Evolutionary conservation across 257 asterid genomes (phyloP).

Genomic region (Linderniella brevidens): DNA sequence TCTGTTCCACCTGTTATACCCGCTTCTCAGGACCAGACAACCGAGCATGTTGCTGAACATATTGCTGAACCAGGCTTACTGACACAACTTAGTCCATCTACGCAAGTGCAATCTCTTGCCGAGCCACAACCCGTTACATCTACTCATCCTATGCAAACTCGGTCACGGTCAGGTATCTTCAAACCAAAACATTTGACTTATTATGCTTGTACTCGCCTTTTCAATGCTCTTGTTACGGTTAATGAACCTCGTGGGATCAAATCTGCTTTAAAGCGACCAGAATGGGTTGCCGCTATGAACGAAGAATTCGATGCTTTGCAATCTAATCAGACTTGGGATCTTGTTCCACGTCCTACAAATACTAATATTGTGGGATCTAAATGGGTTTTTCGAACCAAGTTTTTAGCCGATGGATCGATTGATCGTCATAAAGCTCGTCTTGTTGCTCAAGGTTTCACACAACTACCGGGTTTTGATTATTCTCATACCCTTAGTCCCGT

Average conservation of each 20-base stretch:
- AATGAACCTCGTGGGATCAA: not conserved
- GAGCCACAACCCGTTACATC: not conserved
- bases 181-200: not conserved
- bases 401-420: not conserved
- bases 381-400: not conserved
- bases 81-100: not conserved
- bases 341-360: not conserved
- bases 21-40: no score
- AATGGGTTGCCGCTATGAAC: not conserved
- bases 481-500: not conserved
- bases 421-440: not conserved
- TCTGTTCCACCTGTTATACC: no score
- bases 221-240: not conserved
- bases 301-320: not conserved
- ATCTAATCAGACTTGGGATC: not conserved
- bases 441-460: slow-evolving; percentile 1
- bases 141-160: not conserved
- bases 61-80: not conserved
- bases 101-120: no score
- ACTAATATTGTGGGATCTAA: not conserved
- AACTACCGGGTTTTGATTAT: not conserved
- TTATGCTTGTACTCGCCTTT: not conserved
- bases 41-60: no score
- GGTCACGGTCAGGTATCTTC: not conserved
- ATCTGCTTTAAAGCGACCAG: not conserved